Evolutionary conservation across 2,329 filamentous ascomycete genomes (phyloP).

Genomic region (Pseudogymnoascus sp.): DNA sequence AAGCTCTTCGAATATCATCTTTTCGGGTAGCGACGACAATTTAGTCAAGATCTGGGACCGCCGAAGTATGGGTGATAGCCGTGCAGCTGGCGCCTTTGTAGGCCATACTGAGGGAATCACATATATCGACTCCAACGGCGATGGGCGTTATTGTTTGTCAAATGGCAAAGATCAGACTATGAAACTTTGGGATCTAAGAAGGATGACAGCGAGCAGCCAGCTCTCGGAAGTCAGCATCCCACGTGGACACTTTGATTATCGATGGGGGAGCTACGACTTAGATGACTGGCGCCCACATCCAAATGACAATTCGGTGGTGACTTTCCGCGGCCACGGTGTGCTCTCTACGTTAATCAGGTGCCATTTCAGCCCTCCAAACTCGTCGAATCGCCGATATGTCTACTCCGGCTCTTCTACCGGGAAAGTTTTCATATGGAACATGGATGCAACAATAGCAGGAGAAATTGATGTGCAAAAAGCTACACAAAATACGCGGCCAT

Average conservation of each 20-base stretch:
- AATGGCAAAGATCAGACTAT: conserved; percentile 96
- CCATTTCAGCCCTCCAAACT: conserved; percentile 83
- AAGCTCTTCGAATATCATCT: conserved; percentile 83
- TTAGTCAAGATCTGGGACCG: conserved; percentile 96
- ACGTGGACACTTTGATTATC: conserved; percentile 63
- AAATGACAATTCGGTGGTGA: conserved; percentile 85
- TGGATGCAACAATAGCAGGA: conserved; percentile 77
- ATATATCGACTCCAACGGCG: conserved; percentile 63
- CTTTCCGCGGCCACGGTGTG: conserved; percentile 84
- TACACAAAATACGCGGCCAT: conserved; percentile 55
- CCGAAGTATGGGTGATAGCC: conserved; percentile 78
- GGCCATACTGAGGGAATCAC: conserved; percentile 61
- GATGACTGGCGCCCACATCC: conserved; percentile 65
- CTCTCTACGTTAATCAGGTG: conserved; percentile 87
- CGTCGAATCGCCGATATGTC: conserved; percentile 84
- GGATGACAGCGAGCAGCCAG: conserved; percentile 54
- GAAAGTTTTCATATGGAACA: conserved; percentile 83
- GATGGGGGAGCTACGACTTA: conserved; percentile 59
- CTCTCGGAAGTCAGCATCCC: background rate
- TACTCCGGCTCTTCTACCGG: conserved; percentile 89
- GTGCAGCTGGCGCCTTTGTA: conserved; percentile 60
- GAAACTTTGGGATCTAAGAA: conserved; percentile 93
- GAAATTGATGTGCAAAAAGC: conserved; percentile 70
- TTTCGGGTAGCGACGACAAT: conserved; percentile 90
- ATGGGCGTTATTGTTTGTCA: conserved; percentile 75